Evolutionary conservation across 2,329 filamentous ascomycete species (phyloP), one percentile per base, ranked within the genome.

Genomic region (Phialophora verrucosa): DNA sequence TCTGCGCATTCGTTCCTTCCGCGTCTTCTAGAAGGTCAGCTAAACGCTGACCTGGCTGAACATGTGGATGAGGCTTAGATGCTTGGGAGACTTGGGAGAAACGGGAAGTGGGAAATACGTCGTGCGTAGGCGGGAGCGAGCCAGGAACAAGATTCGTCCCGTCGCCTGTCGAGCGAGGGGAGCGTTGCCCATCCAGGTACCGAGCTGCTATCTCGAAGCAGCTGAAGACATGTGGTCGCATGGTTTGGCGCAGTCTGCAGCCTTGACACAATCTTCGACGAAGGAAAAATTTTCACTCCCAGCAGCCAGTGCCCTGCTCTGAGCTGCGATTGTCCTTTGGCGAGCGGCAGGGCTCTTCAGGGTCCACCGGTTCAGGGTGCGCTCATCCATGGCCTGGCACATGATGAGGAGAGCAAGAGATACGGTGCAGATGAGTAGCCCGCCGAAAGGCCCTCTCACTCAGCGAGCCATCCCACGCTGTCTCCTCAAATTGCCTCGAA

Each of bases 61-160:
- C 17, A 10, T 31, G 29, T 29, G 25, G 29, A 8, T 32, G 53
- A 20, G 27, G 29, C 49, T 44, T 27, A 27, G 20, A 51, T 29
- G 49, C 20, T 29, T 27, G 49, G 20, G 23, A 55, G 29, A 55
- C 53, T 55, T 55, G 59, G 31, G 31, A 61, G 49, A 35, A 53
- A 38, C 20, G 31, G 53, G 53, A n/a, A 55, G 53, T 55, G 53
- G 29, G 53, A 55, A 27, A 4, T 17, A 27, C 27, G 27, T 27
- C 1, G 27, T 2, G 8, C 14, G 8, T 11, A 31, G 29, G 8
- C 29, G 25, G 10, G 47, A 29, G 31, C n/a, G 47, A 38, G 47
- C 29, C 59, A 62, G 59, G 51, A 44, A 62, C 50, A 62, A 62
- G 59, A 55, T 62, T 62, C 50, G 59, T 50, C 20, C 55, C 55